phyloP scores from a whole-genome alignment of 2,329 filamentous ascomycete species.

The Drechslerella dactyloides region DNA sequence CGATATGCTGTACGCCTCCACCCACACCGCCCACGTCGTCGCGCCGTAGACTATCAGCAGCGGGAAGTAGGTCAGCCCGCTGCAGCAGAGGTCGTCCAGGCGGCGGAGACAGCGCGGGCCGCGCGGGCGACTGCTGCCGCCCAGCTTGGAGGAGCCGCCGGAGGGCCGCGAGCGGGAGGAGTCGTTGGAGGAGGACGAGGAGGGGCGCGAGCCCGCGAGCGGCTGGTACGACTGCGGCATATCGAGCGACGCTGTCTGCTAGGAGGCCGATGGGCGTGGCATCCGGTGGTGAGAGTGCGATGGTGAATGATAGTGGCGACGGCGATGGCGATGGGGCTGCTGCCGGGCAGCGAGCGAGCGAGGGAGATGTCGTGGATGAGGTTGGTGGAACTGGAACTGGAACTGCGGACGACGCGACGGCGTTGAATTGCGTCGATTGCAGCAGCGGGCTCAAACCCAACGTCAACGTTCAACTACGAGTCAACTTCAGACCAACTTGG shows the following conservation, averaged over 20 bases:
- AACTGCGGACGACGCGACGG: too few relatives aligned
- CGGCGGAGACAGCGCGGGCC: conserved; percentile 52
- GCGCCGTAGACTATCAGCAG: conserved; percentile 85
- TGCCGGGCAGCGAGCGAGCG: background rate
- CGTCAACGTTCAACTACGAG: too few relatives aligned
- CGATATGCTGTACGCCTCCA: conserved; percentile 72
- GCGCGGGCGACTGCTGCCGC: conserved; percentile 41
- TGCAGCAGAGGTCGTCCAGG: conserved; percentile 68
- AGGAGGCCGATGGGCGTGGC: background rate
- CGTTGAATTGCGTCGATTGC: too few relatives aligned
- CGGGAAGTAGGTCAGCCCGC: conserved; percentile 80
- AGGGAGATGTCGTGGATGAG: background rate
- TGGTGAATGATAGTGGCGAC: background rate
- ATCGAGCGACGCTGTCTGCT: background rate
- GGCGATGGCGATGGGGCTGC: conserved; percentile 17
- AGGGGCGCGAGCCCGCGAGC: conserved; percentile 33
- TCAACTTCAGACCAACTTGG: too few relatives aligned
- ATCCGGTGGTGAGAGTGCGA: background rate
- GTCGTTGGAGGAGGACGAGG: conserved; percentile 47
- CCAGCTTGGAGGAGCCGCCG: conserved; percentile 6
- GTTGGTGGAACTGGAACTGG: too few relatives aligned
- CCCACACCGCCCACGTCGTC: conserved; percentile 93
- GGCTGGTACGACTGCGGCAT: conserved; percentile 48
- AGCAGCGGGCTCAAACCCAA: too few relatives aligned
- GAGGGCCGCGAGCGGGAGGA: conserved; percentile 46